A percentile compares a stretch with the other conserved stretches of the same genome.
phyloP scores from a whole-genome alignment of 2,329 filamentous ascomycete species.

The Arthroderma sp. region DNA sequence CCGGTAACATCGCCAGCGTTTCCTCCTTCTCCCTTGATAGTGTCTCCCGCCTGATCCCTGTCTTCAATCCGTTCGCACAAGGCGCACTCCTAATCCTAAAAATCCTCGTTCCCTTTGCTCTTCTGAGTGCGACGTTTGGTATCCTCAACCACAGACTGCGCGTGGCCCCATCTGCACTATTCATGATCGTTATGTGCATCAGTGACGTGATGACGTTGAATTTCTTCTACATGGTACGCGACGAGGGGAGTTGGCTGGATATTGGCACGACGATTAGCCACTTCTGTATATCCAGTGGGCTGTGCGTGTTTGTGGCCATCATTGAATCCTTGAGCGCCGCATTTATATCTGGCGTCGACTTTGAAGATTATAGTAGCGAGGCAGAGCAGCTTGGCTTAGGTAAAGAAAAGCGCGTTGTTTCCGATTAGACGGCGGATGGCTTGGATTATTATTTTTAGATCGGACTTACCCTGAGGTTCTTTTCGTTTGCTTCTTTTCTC shows the following conservation, averaged over 20 bases:
- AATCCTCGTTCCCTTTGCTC: slow-evolving; percentile 80
- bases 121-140: slow-evolving; percentile 88
- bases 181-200: slow-evolving; percentile 87
- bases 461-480: too few species aligned
- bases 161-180: slow-evolving; percentile 75
- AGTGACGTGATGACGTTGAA: slow-evolving; percentile 85
- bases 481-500: neutral
- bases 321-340: slow-evolving; percentile 75
- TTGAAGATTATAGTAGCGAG: slow-evolving; percentile 14
- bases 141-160: slow-evolving; percentile 75
- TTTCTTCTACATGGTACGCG: slow-evolving; percentile 95
- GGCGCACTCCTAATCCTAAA: slow-evolving; percentile 77
- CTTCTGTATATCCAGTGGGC: slow-evolving; percentile 78
- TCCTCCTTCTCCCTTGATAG: slow-evolving; percentile 89
- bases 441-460: neutral
- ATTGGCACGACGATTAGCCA: slow-evolving; percentile 95
- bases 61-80: slow-evolving; percentile 91
- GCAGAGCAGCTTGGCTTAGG: neutral
- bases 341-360: slow-evolving; percentile 69
- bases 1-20: slow-evolving; percentile 87
- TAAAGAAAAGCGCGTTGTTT: neutral
- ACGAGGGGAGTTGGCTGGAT: slow-evolving; percentile 94
- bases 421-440: neutral
- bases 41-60: slow-evolving; percentile 71
- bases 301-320: slow-evolving; percentile 82